Evolutionary conservation across 768 basidiomycete genomes (phyloP), one percentile per base, ranked within the genome.

Genomic region (Leccinellum albellum): DNA sequence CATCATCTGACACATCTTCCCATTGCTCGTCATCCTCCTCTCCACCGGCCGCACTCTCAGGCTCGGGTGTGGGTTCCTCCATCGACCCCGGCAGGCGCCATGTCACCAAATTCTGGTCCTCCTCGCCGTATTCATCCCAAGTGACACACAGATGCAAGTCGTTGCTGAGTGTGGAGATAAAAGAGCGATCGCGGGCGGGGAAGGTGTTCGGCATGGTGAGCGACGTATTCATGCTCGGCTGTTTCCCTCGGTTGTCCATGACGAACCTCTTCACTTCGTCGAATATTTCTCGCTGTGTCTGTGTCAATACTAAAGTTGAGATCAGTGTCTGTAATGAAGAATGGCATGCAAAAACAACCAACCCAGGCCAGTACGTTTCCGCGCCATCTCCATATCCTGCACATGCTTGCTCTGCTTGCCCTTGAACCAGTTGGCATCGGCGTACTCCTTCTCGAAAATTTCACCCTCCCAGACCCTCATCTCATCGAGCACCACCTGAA

Each of bases 91-190:
- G 87, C 59, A 89, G 77, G 45, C 81, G 70, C 78, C 81, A 84
- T 20, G 86, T 87, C 42, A 90, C 83, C 24, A 94, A 66, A 64
- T 91, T 91, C 66, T 84, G 78, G 58, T 91, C 90, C 47, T 91
- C 76, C 7, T 89, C 89, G 59, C 94, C 89, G 63, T 86, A 94
- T 67, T 95, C 94, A 67, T 98, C 96, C 93, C 94, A 99, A n/a
- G 87, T 77, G 26, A 95, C 68, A 21, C 73, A 79, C 13, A 98
- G 79, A 67, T 91, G 86, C 45, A 98, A 71, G 49, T 94, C 87
- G 40, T 83, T 79, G 6, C 89, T 86, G 21, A 99, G 78, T 26
- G 82, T 84, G 37, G 75, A 79, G 32, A 98, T 85, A 66, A 98
- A 98, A 50, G 77, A 78, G 44, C 89, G 80, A 60, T 98, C 94